These are phyloP conservation scores for Claviceps paspali DNA, from an alignment of 2,329 filamentous ascomycete genomes.

Conservation along the genomic window DNA sequence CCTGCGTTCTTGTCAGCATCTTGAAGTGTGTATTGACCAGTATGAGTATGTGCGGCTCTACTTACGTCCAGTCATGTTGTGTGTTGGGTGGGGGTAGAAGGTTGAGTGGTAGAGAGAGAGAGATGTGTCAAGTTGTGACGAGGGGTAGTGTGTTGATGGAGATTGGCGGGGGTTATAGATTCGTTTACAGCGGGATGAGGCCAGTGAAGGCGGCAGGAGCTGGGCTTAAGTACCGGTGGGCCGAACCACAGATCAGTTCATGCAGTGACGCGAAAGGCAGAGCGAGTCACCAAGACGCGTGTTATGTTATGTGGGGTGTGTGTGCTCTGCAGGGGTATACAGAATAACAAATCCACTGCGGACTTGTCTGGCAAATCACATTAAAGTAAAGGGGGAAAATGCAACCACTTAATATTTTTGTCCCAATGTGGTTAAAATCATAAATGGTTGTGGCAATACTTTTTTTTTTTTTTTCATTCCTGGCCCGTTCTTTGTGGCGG, in stretches of 20 bases:
- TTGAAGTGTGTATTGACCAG: no score
- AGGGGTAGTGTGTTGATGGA: constrained; percentile 7
- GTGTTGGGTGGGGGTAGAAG: constrained; percentile 2
- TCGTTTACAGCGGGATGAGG: no score
- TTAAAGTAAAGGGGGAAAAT: no score
- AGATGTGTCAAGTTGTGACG: constrained; percentile 2
- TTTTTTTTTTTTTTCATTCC: no score
- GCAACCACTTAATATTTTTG: no score
- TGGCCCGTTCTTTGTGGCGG: no score
- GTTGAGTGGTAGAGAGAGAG: constrained; percentile 2
- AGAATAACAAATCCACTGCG: background rate
- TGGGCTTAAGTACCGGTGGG: constrained; percentile 25
- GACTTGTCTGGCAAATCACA: no score
- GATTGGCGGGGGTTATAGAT: no score
- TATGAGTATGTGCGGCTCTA: constrained; percentile 13
- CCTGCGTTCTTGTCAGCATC: constrained; percentile 43
- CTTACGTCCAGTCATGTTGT: constrained; percentile 61
- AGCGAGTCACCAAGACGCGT: constrained; percentile 1
- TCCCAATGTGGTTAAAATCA: no score
- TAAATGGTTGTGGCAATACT: no score
- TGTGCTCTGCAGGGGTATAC: background rate
- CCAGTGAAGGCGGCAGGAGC: constrained; percentile 15
- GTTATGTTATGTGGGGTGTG: background rate
- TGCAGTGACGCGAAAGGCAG: background rate
- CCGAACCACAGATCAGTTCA: constrained; percentile 22